Base-by-base conservation (phyloP, 2,329 filamentous ascomycete genomes). In the Teratosphaeria destructans region DNA sequence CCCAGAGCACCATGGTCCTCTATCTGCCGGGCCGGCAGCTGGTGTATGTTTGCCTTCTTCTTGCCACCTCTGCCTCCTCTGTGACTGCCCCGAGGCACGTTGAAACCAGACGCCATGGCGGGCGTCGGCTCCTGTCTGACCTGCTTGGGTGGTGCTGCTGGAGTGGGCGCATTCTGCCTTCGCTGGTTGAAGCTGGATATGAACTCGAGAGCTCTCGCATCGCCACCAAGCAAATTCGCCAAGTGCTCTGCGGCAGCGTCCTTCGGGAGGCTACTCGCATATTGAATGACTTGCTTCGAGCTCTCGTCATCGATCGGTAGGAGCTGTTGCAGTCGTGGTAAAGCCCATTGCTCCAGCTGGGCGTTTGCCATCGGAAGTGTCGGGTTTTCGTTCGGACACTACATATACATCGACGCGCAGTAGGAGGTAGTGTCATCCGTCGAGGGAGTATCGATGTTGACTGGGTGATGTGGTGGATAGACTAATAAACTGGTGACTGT, bases 291-390 rank as follows among this genome's bases (percentile, higher is more conserved):
- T 71, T 97, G 90, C 69, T 85, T 84, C 35, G 97, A 79, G 49
- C 93, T 91, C 12, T 89, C 85, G 39, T 95, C 85, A 39, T 95
- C 91, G 11, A 97, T 79, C 7, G 91, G 90, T 0, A 99, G 81
- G 16, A 99, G 81, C 70, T 85, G 85, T 27, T 86, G 85, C 7
- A 99, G 83, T 70, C 91, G 89, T 55, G 87, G 79, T 49, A 85
- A 68, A 32, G 85, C 84, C 85, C 85, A 87, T 12, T 64, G 57
- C 27, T 69, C 62, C 27, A 73, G 59, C 23, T 56, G 23, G 29
- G 68, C 58, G 35, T 58, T 54, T 5, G 68, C 63, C 62, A 71
- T 70, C 49, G 52, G 56, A 29, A 8, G 14, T 49, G 47, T 39
- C 26, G 11, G 23, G 23, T 23, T 14, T 32, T n/a, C 14, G 11